Evolutionary conservation across 257 asterid genomes (phyloP), one percentile per base, ranked within the genome.

Genomic region (Paulownia fortunei): DNA sequence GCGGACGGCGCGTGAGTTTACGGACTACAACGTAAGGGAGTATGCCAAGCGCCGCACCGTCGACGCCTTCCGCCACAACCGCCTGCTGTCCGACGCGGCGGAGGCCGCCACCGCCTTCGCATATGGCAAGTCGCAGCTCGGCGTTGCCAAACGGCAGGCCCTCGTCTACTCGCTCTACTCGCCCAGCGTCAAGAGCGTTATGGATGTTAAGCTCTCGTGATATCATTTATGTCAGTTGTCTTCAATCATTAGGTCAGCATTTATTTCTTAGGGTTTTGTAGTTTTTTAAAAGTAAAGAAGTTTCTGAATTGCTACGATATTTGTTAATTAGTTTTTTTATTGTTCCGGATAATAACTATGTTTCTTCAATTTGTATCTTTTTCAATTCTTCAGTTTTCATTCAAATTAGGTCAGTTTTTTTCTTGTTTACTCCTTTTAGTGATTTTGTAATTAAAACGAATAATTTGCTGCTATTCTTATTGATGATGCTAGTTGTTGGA

Each of bases 21-120:
- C 90, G 0, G 99, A 95, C 90, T 95, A 93, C 90, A 95, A 95
- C 82, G 73, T 93, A 2, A 76, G 97, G 79, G 98, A 95, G 82
- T 95, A 95, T 87, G 81, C 89, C 8, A 95, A 88, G 84, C 93
- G 99, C 79, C 97, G 98, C 79, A 74, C 94, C 27, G 30, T 87
- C 61, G 98, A 93, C 34, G 92, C 92, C 80, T 95, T 95, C 80
- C 96, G 94, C 71, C 91, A 86, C 39, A 88, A 92, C 79, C 88
- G 86, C 74, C 52, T 49, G 73, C 81, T 92, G 0, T 76, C 92
- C 5, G 91, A 91, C 47, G 87, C 93, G 0, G 73, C 86, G 32
- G 85, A 67, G 73, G 82, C 81, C 8, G 76, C 89, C 59, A 87
- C 93, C 62, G 97, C 97, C 79, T 89, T 87, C 71, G 69, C 93